Conservation (phyloP, 306 rosid species). For the Medicago lupulina region DNA sequence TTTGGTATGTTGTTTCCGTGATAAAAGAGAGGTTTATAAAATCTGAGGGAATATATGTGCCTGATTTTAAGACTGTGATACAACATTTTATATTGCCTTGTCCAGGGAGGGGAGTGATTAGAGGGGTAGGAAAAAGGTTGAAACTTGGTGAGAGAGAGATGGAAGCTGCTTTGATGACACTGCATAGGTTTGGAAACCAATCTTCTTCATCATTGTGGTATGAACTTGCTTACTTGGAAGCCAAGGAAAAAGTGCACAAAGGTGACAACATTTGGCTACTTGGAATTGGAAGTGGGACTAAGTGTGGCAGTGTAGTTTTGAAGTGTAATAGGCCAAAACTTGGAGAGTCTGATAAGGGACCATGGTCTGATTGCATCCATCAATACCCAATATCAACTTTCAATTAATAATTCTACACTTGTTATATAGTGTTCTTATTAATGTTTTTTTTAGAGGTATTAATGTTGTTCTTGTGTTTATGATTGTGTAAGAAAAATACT, state of each 20-base stretch:
- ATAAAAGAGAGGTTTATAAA: slow-evolving; percentile 47
- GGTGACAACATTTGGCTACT: slow-evolving; percentile 73
- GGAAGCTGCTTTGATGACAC: slow-evolving; percentile 80
- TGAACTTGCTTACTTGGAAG: slow-evolving; percentile 87
- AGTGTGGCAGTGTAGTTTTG: slow-evolving; percentile 66
- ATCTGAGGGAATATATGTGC: slow-evolving; percentile 53
- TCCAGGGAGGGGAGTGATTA: slow-evolving; percentile 67
- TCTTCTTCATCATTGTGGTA: slow-evolving; percentile 84
- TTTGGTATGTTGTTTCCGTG: slow-evolving; percentile 46
- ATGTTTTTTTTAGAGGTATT: too few relatives aligned
- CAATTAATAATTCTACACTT: neutral
- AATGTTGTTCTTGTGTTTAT: too few relatives aligned
- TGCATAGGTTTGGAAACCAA: slow-evolving; percentile 85
- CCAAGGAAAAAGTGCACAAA: slow-evolving; percentile 59
- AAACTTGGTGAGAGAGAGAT: slow-evolving; percentile 65
- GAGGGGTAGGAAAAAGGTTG: slow-evolving; percentile 70
- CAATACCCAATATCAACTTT: slow-evolving; percentile 52
- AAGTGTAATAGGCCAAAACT: slow-evolving; percentile 55
- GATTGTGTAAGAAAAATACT: too few relatives aligned
- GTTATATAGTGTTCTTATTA: too few relatives aligned
- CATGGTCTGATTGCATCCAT: slow-evolving; percentile 74
- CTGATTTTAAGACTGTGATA: slow-evolving; percentile 71
- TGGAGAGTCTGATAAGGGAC: slow-evolving; percentile 57
- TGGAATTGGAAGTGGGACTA: slow-evolving; percentile 87
- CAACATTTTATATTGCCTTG: slow-evolving; percentile 74